These are phyloP conservation scores for Rubia balearica DNA, from an alignment of 305 asterid species.

Conservation along the genomic window DNA sequence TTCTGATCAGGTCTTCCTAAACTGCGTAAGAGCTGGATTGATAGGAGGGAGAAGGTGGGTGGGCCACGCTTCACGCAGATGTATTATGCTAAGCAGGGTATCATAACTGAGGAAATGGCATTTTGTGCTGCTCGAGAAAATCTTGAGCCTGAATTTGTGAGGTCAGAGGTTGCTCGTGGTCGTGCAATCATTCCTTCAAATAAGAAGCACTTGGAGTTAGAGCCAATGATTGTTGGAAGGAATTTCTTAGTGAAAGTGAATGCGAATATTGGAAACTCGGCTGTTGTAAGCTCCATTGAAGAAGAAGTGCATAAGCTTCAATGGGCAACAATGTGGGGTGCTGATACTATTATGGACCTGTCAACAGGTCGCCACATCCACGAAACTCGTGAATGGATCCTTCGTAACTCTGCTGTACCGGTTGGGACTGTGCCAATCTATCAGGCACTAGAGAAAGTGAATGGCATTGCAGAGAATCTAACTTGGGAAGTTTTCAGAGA, in stretches of 20 bases:
- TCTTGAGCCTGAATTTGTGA: conserved; percentile 80
- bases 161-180: conserved; percentile 94
- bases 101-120: conserved; percentile 88
- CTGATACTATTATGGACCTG: conserved; percentile 94
- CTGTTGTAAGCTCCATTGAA: conserved; percentile 87
- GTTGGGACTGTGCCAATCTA: conserved; percentile 96
- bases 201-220: conserved; percentile 84
- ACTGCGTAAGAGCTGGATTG: conserved; percentile 80
- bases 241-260: conserved; percentile 92
- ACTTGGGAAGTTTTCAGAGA: conserved; percentile 87
- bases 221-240: conserved; percentile 94
- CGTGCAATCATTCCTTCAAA: conserved; percentile 97
- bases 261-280: conserved; percentile 94
- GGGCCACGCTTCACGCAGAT: conserved; percentile 83
- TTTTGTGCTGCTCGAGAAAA: conserved; percentile 93
- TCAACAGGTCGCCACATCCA: conserved; percentile 95
- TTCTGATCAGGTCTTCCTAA: conserved; percentile 71
- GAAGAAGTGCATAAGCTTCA: conserved; percentile 97
- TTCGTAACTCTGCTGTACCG: conserved; percentile 90
- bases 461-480: conserved; percentile 89
- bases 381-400: conserved; percentile 97
- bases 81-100: conserved; percentile 89
- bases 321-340: conserved; percentile 99
- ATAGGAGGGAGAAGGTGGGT: conserved; percentile 67
- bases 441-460: conserved; percentile 88